phyloP scores from a whole-genome alignment of 2,329 filamentous ascomycete species.

The Rhytidhysteron rufulum region DNA sequence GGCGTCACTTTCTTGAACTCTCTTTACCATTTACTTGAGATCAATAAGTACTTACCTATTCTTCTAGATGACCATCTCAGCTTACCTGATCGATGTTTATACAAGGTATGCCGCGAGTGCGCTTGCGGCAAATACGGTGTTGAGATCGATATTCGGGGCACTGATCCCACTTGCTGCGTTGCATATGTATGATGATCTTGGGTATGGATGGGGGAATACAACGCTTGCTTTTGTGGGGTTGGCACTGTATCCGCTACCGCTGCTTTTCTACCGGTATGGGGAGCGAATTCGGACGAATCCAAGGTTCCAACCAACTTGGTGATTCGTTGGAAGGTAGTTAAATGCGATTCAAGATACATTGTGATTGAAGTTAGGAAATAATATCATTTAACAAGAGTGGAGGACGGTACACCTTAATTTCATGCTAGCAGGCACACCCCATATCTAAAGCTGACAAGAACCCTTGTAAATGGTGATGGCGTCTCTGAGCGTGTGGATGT shows the following conservation, averaged over 20 bases:
- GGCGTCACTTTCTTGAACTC: conserved; percentile 1
- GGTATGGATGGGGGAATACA: conserved; percentile 56
- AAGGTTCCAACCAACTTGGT: conserved; percentile 15
- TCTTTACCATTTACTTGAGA: too few relatives aligned
- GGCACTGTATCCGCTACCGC: conserved; percentile 39
- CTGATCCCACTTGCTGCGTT: conserved; percentile 57
- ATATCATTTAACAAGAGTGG: too few relatives aligned
- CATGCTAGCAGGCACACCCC: too few relatives aligned
- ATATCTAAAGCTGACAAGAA: too few relatives aligned
- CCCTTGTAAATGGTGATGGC: too few relatives aligned
- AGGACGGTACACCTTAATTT: too few relatives aligned
- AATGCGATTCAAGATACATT: too few relatives aligned
- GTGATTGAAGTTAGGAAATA: too few relatives aligned
- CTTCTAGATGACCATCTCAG: conserved; percentile 37
- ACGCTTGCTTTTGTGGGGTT: conserved; percentile 50
- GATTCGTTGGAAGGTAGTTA: too few relatives aligned
- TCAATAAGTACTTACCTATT: too few relatives aligned
- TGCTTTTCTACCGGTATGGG: conserved; percentile 41
- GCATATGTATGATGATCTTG: conserved; percentile 55
- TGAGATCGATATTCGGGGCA: conserved; percentile 52
- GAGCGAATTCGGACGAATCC: conserved; percentile 40
- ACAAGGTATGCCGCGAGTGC: conserved; percentile 38
- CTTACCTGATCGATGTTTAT: conserved; percentile 62
- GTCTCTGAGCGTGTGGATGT: too few relatives aligned
- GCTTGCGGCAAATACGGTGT: conserved; percentile 55